phyloP scores from a whole-genome alignment of 2,329 filamentous ascomycete species.

The Metarhizium humberi region DNA sequence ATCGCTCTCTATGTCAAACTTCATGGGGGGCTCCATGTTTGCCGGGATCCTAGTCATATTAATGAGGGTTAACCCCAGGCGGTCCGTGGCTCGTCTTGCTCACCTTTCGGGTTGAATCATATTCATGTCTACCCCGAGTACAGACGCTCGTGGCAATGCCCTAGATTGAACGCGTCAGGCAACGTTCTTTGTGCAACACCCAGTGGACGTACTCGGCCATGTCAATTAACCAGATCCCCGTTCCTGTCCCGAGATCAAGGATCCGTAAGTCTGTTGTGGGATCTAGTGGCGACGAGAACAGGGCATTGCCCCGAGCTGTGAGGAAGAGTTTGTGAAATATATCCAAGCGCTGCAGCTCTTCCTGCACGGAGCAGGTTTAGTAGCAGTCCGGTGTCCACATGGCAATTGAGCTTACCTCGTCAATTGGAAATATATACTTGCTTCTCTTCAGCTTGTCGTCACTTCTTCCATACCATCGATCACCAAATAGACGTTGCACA shows the following conservation, averaged over 20 bases:
- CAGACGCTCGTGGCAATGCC: constrained; percentile 3
- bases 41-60: constrained; percentile 48
- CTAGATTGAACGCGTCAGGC: neutral
- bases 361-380: constrained; percentile 23
- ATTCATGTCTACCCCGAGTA: constrained; percentile 18
- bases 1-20: constrained; percentile 48
- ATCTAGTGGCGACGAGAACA: constrained; percentile 6
- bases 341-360: constrained; percentile 65
- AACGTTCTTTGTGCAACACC: neutral
- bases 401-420: neutral
- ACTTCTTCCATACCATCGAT: too few relatives aligned
- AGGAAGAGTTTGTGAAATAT: constrained; percentile 66
- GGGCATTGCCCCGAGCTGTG: constrained; percentile 43
- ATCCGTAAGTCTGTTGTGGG: constrained; percentile 23
- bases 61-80: neutral
- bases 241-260: constrained; percentile 50
- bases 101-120: constrained; percentile 17
- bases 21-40: constrained; percentile 34
- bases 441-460: neutral
- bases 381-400: neutral
- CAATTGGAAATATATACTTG: neutral
- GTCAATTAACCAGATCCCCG: constrained; percentile 3
- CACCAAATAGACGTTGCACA: too few relatives aligned
- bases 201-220: constrained; percentile 4
- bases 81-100: constrained; percentile 2